Evolutionary conservation across 1,139 yeast species (phyloP), one percentile per base, ranked within the genome.

Genomic region (Yamadazyma jaroonii): DNA sequence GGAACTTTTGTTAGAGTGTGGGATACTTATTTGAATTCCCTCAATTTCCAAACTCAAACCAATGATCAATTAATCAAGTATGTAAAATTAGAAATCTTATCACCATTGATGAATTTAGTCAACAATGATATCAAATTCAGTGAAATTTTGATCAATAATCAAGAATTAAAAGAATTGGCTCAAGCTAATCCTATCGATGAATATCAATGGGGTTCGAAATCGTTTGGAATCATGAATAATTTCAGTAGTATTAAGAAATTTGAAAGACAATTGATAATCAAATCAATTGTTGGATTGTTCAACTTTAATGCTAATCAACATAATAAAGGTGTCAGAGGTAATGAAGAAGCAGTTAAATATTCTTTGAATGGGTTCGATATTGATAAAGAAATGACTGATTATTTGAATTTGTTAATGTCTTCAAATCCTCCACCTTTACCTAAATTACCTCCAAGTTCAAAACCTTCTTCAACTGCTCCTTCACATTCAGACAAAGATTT

Each of bases 141-240:
- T 14, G 76, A 70, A 49, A 56, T 70, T 37, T 43, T 66, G 40
- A 57, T 68, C 40, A 68, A 69, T 48, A 59, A 70, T 20, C 69
- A 62, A 41, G 77, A 71, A 49, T 57, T 70, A 40, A 54, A 54
- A 32, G 75, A 69, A 42, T 55, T 69, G 38, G 57, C 64, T 30
- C 39, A 41, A 21, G 41, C 47, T 13, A 39, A 46, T 34, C 48
- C 57, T 22, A 55, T 62, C 45, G 66, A 72, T 25, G 75, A 70
- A 42, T 62, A 67, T 39, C 63, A 64, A 47, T 89, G 96, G 95
- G 83, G 80, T 46, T 68, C 76, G 41, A 81, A 82, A 56, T 92
- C 95, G 1, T 94, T 96, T 2, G 79, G 73, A 45, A 77, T 84
- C 28, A 83, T 87, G 54, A 85, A 83, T 49, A 79, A 79, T 50